These are phyloP conservation scores for Whalleya microplaca DNA, from an alignment of 2,329 filamentous ascomycete genomes.

Conservation along the genomic window DNA sequence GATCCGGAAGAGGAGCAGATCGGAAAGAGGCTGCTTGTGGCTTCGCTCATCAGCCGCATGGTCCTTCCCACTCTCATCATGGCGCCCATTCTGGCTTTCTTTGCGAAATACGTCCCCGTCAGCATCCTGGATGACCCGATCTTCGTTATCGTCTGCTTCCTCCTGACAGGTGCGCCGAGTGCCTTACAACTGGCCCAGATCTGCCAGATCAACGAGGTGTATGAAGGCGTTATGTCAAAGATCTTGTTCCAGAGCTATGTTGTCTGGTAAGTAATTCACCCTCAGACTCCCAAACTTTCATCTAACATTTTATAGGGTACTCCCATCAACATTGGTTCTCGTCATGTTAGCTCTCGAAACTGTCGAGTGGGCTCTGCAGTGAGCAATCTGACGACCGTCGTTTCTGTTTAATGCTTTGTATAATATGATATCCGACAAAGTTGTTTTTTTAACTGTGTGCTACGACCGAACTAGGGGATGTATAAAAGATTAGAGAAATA, in stretches of 20 bases:
- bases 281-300: conserved; percentile 10
- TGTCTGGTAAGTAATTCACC: conserved; percentile 69
- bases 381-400: not conserved
- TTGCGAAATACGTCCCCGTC: conserved; percentile 88
- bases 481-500: not conserved
- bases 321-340: conserved; percentile 87
- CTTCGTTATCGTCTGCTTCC: conserved; percentile 96
- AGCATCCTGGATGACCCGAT: conserved; percentile 97
- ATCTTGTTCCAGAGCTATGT: conserved; percentile 97
- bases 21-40: conserved; percentile 78
- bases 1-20: conserved; percentile 73
- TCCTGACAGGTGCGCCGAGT: conserved; percentile 90
- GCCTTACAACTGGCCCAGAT: conserved; percentile 96
- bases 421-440: conserved; percentile 4
- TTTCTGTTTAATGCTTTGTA: conserved; percentile 17
- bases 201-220: conserved; percentile 97
- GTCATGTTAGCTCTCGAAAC: conserved; percentile 93
- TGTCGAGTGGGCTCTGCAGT: conserved; percentile 75
- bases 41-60: conserved; percentile 88
- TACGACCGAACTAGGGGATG: not conserved
- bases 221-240: conserved; percentile 90
- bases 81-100: conserved; percentile 83
- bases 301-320: conserved; percentile 65
- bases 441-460: not conserved
- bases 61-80: conserved; percentile 88